Evolutionary conservation across 1,139 yeast species (phyloP), one percentile per base, ranked within the genome.

Genomic region (Pichia norvegensis): DNA sequence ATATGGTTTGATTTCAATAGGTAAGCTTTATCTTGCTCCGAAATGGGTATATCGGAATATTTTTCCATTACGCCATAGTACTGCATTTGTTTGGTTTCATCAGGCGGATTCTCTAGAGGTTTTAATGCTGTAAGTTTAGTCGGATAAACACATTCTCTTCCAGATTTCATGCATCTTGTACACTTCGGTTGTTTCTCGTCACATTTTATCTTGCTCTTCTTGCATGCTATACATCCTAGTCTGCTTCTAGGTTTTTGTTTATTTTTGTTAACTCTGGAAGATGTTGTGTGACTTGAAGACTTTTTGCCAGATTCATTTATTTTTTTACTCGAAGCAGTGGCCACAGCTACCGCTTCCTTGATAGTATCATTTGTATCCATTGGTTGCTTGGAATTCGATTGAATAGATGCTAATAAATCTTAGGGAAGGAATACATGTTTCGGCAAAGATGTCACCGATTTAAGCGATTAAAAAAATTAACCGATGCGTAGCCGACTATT

Each of bases 161-260:
- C 53, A 13, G 52, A 38, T 39, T 43, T 50, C 3, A 36, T 27
- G 36, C 57, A 54, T 29, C 57, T 41, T 4, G 38, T 13, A 38
- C 57, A 54, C 1, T 45, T 19, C 2, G 97, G 97, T 55, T 79
- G 84, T 0, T 71, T 69, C 62, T 90, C 97, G 62, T 90, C 97
- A 68, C 97, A 90, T 62, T 90, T 90, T 42, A 90, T 95, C 45
- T 97, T 70, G 54, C 96, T 74, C 54, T 77, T 74, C 59, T 90
- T 90, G 65, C 97, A 90, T 1, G 92, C 84, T 36, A 80, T 76
- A 62, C 97, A 90, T 0, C 97, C 97, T 8, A 40, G 33, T 33
- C 50, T 40, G 36, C 53, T 50, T 16, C 52, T 41, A 3, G 37
- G 23, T 35, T 19, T 35, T 8, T 19, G 23, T 35, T 35, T 19